These are phyloP conservation scores for Prunus mongolica DNA, from an alignment of 306 rosid genomes.

Conservation along the genomic window DNA sequence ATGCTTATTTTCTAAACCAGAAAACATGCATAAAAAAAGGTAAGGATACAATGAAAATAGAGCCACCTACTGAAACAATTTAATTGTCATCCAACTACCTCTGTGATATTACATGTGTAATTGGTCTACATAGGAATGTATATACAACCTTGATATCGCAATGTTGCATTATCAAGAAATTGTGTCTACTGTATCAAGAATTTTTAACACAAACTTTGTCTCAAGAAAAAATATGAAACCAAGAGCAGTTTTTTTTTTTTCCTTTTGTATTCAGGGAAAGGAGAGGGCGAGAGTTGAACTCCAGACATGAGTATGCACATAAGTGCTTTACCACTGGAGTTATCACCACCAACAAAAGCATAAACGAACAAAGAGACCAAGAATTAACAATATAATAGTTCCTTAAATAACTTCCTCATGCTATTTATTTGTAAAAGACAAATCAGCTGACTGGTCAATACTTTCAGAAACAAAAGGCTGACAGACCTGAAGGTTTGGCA, in stretches of 20 bases:
- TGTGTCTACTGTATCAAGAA: background rate
- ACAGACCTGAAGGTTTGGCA: constrained; percentile 96
- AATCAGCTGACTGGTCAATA: background rate
- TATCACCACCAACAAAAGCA: background rate
- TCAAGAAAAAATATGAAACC: background rate
- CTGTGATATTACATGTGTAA: background rate
- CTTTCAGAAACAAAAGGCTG: background rate
- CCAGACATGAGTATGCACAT: background rate
- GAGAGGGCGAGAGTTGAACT: background rate
- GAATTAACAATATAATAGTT: background rate
- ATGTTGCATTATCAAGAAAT: background rate
- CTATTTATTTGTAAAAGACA: background rate
- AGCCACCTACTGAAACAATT: background rate
- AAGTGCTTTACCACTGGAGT: background rate
- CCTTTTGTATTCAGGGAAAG: background rate
- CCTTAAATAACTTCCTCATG: background rate
- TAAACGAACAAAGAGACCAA: background rate
- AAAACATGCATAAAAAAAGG: background rate
- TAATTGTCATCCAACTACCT: background rate
- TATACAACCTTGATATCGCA: background rate
- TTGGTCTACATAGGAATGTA: background rate
- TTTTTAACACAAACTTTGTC: background rate
- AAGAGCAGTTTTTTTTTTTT: background rate
- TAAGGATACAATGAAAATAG: background rate
- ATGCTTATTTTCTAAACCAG: background rate